Base-by-base conservation (phyloP, 148 eudicot genomes). In the Fagopyrum tataricum region DNA sequence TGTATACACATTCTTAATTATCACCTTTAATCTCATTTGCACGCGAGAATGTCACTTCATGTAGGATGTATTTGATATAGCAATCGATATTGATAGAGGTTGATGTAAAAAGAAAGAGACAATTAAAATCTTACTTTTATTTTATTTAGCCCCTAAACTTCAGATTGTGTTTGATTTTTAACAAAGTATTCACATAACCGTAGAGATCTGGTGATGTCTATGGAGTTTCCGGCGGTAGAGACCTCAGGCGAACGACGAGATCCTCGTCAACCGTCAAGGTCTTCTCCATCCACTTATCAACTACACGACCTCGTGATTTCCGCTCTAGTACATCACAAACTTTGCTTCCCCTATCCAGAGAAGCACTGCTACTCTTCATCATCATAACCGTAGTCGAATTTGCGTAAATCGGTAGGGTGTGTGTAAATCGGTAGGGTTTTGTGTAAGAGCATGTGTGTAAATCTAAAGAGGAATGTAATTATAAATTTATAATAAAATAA, bases 211-310 rank as follows among this genome's bases (percentile, higher is more conserved):
- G n/a, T n/a, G n/a, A n/a, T n/a, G n/a, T n/a, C n/a, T n/a, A n/a
- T n/a, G n/a, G n/a, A 1, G 72, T 70, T 42, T 79, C 83, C 0
- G 81, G 72, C 11, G 67, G 42, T 6, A 52, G 46, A 41, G 85
- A 74, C 71, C 55, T 82, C 15, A 82, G 79, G 69, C 85, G 46
- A 4, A 73, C 17, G 44, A 75, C 78, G 42, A 39, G 74, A 5
- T 77, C 76, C 44, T 64, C 69, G 37, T 77, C 78, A 23, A 59
- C 76, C 44, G 46, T 68, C 48, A 18, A 74, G 67, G 77, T n/a
- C n/a, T n/a, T n/a, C n/a, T n/a, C 80, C 74, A 85, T 84, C 93
- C 93, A 87, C 31, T 84, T 81, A 75, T 88, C 85, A 10, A 90
- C 61, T 37, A 80, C 69, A 12, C 81, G 62, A 68, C 51, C 84